Conservation (phyloP, 192 early-diverging fungal genomes). For the Mortierella claussenii region DNA sequence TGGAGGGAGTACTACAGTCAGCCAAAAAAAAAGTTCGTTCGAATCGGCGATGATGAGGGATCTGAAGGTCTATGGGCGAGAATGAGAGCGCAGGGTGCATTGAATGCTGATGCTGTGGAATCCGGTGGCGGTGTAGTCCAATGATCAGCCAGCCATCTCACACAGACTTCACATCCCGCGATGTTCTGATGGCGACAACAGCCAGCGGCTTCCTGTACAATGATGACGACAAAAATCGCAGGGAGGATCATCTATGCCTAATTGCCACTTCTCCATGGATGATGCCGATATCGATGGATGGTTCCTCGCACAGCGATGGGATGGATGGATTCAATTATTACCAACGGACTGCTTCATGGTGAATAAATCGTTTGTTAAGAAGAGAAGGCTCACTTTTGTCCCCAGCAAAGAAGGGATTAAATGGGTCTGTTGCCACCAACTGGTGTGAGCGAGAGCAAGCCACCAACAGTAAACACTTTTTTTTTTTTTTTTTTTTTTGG, state of each 20-base stretch:
- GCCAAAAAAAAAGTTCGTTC: background rate
- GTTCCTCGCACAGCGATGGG: background rate
- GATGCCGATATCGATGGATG: slow-evolving; percentile 45
- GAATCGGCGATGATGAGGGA: too few relatives aligned
- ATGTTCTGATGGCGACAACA: too few relatives aligned
- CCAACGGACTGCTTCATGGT: slow-evolving; percentile 56
- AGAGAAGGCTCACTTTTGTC: slow-evolving; percentile 18
- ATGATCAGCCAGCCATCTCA: too few relatives aligned
- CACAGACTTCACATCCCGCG: too few relatives aligned
- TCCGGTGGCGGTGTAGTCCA: background rate
- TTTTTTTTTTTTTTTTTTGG: slow-evolving; percentile 18
- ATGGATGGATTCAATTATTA: slow-evolving; percentile 35
- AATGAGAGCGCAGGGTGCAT: too few relatives aligned
- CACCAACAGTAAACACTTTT: slow-evolving; percentile 3
- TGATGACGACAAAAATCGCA: too few relatives aligned
- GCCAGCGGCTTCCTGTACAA: too few relatives aligned
- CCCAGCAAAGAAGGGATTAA: slow-evolving; percentile 7
- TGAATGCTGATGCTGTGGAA: background rate
- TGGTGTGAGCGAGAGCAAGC: background rate
- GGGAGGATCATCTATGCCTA: too few relatives aligned
- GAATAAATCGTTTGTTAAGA: slow-evolving; percentile 50
- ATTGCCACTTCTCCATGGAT: too few relatives aligned
- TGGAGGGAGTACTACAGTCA: slow-evolving; percentile 19
- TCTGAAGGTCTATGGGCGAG: too few relatives aligned
- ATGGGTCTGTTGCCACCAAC: background rate